Conservation (phyloP, 2,329 filamentous ascomycete species). For the Talaromyces verruculosus region DNA sequence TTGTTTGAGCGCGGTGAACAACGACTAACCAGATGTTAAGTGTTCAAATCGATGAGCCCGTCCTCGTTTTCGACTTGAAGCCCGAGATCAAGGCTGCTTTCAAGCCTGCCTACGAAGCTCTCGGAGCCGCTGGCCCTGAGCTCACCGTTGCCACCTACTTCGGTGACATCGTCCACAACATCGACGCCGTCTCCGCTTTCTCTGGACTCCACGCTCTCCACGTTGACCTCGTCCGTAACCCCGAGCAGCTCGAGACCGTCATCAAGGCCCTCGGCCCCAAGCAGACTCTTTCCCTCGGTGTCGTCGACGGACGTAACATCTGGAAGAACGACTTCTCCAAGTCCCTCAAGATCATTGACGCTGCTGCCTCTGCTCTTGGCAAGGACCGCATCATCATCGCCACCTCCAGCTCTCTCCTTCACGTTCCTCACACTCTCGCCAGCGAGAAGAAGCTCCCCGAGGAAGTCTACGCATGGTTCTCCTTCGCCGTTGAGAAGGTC, state of each 20-base stretch:
- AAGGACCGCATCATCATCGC: constrained; percentile 97
- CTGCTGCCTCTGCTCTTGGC: constrained; percentile 90
- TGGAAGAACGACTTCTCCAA: constrained; percentile 99
- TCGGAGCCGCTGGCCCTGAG: constrained; percentile 74
- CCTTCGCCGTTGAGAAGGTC: constrained; percentile 94
- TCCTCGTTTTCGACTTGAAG: constrained; percentile 91
- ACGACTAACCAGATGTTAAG: constrained; percentile 30
- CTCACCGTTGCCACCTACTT: constrained; percentile 96
- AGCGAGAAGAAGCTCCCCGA: constrained; percentile 97
- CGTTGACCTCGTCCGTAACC: constrained; percentile 95
- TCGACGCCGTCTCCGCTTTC: constrained; percentile 77
- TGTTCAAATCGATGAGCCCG: constrained; percentile 97
- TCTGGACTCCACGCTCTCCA: constrained; percentile 79
- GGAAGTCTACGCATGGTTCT: constrained; percentile 97
- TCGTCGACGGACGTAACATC: constrained; percentile 98
- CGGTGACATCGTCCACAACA: constrained; percentile 98
- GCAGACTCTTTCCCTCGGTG: constrained; percentile 89
- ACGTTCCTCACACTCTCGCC: constrained; percentile 95
- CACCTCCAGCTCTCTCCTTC: constrained; percentile 95
- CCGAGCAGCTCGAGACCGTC: constrained; percentile 91
- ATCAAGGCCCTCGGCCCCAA: constrained; percentile 78
- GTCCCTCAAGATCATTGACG: constrained; percentile 87
- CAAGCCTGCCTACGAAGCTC: constrained; percentile 95
- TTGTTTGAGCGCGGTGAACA: neutral
- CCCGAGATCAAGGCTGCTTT: constrained; percentile 91